Conservation (phyloP, 2,329 filamentous ascomycete species). For the Boeremia exigua region DNA sequence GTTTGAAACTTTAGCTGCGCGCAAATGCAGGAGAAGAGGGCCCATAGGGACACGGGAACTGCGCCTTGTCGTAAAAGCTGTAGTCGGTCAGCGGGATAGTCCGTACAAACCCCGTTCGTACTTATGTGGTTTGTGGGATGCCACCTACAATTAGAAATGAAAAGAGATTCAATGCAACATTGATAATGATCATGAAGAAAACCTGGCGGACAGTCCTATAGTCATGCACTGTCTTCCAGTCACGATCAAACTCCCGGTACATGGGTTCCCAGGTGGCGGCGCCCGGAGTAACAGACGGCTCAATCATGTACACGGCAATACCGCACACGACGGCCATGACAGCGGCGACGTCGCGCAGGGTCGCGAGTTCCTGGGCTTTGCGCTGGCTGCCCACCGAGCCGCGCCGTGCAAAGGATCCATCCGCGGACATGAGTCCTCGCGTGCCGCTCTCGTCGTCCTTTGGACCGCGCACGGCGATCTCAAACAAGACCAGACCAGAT, state of each 20-base stretch:
- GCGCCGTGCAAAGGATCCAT: constrained; percentile 40
- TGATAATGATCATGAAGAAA: constrained; percentile 36
- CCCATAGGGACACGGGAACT: constrained; percentile 36
- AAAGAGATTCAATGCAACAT: constrained; percentile 34
- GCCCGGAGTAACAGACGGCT: constrained; percentile 33
- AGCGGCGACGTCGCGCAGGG: constrained; percentile 39
- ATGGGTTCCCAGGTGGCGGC: constrained; percentile 38
- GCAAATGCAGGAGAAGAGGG: constrained; percentile 36
- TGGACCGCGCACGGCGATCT: constrained; percentile 38
- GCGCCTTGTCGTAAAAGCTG: constrained; percentile 40
- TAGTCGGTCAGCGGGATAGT: constrained; percentile 4
- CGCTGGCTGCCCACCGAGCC: constrained; percentile 29
- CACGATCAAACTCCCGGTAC: constrained; percentile 27
- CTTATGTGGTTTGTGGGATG: background rate
- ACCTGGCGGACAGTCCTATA: constrained; percentile 33
- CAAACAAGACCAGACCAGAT: constrained; percentile 50
- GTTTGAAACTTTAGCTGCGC: constrained; percentile 32
- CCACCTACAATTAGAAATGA: constrained; percentile 42
- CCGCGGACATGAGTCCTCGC: constrained; percentile 44
- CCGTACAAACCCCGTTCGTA: background rate
- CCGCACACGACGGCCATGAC: constrained; percentile 37
- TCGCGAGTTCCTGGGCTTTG: constrained; percentile 32
- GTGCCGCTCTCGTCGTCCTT: constrained; percentile 35
- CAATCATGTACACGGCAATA: constrained; percentile 35
- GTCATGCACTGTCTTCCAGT: constrained; percentile 39